Conservation (phyloP, 805 yeast genomes). For the Suhomyces canberraensis region DNA sequence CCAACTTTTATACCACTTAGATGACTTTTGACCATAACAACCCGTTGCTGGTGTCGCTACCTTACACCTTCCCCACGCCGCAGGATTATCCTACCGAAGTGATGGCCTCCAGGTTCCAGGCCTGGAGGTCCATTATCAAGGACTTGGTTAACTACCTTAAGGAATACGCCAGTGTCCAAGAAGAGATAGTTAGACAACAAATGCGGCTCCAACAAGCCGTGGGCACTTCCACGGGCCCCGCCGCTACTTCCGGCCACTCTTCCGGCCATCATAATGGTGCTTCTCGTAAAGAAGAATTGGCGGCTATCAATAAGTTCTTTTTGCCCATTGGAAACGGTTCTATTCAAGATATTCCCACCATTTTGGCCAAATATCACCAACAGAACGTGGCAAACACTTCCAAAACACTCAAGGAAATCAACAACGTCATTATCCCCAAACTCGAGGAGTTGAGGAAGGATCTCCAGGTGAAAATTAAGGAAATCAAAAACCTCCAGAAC, state of each 20-base stretch:
- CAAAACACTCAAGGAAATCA: conserved; percentile 49
- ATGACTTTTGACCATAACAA: conserved; percentile 17
- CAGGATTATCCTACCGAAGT: conserved; percentile 74
- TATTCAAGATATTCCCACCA: conserved; percentile 76
- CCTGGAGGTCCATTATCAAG: conserved; percentile 80
- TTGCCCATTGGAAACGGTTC: conserved; percentile 77
- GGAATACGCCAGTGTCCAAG: conserved; percentile 82
- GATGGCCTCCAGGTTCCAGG: conserved; percentile 74
- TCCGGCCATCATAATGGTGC: conserved; percentile 8
- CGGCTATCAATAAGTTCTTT: conserved; percentile 51
- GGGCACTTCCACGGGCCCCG: conserved; percentile 14
- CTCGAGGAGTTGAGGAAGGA: conserved; percentile 64
- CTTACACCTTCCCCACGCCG: conserved; percentile 31
- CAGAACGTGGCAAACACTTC: conserved; percentile 34
- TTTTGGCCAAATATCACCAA: conserved; percentile 51
- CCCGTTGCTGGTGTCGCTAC: conserved; percentile 40
- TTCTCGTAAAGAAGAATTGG: conserved; percentile 25
- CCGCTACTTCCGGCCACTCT: conserved; percentile 5
- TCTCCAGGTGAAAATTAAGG: conserved; percentile 78
- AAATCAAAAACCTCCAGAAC: conserved; percentile 74
- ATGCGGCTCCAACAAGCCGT: conserved; percentile 74
- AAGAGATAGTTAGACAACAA: conserved; percentile 83
- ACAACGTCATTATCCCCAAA: conserved; percentile 48
- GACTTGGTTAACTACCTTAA: conserved; percentile 71
- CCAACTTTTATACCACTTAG: too few species aligned